phyloP scores from a whole-genome alignment of 2,329 filamentous ascomycete species.

The Cladophialophora psammophila region DNA sequence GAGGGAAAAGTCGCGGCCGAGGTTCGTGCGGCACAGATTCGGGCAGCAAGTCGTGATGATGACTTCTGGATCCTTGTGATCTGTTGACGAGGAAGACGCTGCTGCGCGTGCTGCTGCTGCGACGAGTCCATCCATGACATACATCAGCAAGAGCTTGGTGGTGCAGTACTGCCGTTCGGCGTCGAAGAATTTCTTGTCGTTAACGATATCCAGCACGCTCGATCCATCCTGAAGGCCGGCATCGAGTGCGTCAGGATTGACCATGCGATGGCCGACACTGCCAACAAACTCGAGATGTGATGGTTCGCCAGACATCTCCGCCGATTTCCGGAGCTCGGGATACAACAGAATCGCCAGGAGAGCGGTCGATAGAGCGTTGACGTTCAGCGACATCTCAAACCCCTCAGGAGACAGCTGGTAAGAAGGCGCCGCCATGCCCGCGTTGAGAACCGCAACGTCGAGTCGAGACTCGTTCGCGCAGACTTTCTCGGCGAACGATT shows the following conservation, averaged over 20 bases:
- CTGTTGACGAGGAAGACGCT: conserved; percentile 33
- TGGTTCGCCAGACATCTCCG: conserved; percentile 52
- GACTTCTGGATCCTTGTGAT: conserved; percentile 45
- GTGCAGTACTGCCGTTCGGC: conserved; percentile 48
- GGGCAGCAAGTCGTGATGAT: conserved; percentile 55
- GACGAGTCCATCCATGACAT: conserved; percentile 49
- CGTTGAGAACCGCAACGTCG: conserved; percentile 58
- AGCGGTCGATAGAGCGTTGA: conserved; percentile 41
- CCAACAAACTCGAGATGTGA: conserved; percentile 55
- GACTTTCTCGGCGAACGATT: conserved; percentile 42
- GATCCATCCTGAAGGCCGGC: conserved; percentile 4
- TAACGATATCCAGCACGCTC: conserved; percentile 47
- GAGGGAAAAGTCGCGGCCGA: conserved; percentile 49
- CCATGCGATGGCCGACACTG: conserved; percentile 50
- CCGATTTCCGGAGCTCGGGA: conserved; percentile 47
- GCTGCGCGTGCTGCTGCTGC: conserved; percentile 11
- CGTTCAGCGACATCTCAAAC: conserved; percentile 53
- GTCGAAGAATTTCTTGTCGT: conserved; percentile 42
- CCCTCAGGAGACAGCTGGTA: conserved; percentile 33
- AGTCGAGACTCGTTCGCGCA: conserved; percentile 39
- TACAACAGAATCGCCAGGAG: conserved; percentile 41
- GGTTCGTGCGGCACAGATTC: conserved; percentile 52
- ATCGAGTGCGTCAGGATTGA: conserved; percentile 44
- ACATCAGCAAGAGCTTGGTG: conserved; percentile 53
- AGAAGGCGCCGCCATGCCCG: conserved; percentile 46